A percentile compares a stretch with the other conserved stretches of the same genome.
Conservation (phyloP, 2,329 filamentous ascomycete genomes). For the Pestalotiopsis sp. region DNA sequence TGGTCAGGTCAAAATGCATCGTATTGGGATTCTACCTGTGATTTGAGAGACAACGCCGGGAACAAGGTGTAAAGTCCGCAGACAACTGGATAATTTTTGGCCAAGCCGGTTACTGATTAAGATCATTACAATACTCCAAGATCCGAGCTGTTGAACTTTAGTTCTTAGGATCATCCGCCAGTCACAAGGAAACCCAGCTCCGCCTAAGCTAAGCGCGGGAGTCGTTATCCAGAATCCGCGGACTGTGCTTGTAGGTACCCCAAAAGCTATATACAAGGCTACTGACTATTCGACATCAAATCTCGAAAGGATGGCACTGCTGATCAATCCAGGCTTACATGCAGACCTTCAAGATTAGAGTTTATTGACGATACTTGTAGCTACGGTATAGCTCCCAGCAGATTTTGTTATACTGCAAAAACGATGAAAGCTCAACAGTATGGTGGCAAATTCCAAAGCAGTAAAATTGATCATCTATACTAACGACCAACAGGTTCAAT, state of each 20-base stretch:
- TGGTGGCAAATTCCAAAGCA: neutral
- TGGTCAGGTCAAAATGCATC: too few relatives aligned
- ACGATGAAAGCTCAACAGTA: constrained; percentile 7
- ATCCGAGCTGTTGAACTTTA: neutral
- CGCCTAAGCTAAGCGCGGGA: neutral
- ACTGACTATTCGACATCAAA: too few relatives aligned
- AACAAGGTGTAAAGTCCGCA: too few relatives aligned
- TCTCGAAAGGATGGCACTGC: too few relatives aligned
- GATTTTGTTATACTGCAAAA: neutral
- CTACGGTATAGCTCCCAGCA: neutral
- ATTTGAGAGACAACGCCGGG: too few relatives aligned
- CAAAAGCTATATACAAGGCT: too few relatives aligned
- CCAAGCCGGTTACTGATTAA: neutral
- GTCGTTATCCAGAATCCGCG: constrained; percentile 1
- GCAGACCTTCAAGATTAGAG: too few relatives aligned
- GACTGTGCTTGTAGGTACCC: neutral
- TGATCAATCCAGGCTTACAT: too few relatives aligned
- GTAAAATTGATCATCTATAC: neutral
- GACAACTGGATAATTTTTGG: too few relatives aligned
- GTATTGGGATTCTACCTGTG: too few relatives aligned
- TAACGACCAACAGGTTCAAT: constrained; percentile 4
- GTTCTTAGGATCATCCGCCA: neutral
- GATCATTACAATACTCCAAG: neutral
- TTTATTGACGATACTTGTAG: neutral
- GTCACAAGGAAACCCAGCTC: neutral